A percentile compares a stretch with the other conserved stretches of the same genome.
Conservation (phyloP, 257 asterid genomes). For the Gentiana straminea region DNA sequence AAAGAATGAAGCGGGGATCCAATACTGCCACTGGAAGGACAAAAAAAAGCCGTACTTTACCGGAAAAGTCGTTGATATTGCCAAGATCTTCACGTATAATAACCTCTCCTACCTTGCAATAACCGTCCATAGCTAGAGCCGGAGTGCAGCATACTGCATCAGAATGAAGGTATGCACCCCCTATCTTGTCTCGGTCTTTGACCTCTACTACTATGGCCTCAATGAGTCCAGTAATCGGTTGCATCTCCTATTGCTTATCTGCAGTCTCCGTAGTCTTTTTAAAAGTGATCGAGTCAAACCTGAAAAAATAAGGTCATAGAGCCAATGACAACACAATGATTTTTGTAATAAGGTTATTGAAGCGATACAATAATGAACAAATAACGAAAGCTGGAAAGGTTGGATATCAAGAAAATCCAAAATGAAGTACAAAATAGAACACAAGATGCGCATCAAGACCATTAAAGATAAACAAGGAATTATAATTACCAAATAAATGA, state of each 20-base stretch:
- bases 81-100: slow-evolving; percentile 80
- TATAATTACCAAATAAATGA: too few relatives aligned
- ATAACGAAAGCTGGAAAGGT: too few relatives aligned
- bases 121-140: slow-evolving; percentile 69
- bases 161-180: slow-evolving; percentile 54
- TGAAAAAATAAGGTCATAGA: slow-evolving; percentile 16
- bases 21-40: slow-evolving; percentile 90
- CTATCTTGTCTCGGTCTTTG: slow-evolving; percentile 84
- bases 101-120: slow-evolving; percentile 92
- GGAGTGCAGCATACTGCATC: slow-evolving; percentile 87
- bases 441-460: too few relatives aligned
- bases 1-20: slow-evolving; percentile 82
- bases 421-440: too few relatives aligned
- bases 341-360: too few relatives aligned
- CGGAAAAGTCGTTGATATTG: slow-evolving; percentile 80
- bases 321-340: too few relatives aligned
- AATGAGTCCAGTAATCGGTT: slow-evolving; percentile 73
- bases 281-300: slow-evolving; percentile 83
- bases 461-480: too few relatives aligned
- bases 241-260: slow-evolving; percentile 71
- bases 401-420: too few relatives aligned
- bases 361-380: too few relatives aligned
- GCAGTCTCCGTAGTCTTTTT: slow-evolving; percentile 69
- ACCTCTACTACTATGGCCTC: slow-evolving; percentile 90
- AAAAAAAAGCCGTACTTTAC: slow-evolving; percentile 78